phyloP scores from a whole-genome alignment of 176 grass and related monocot species.

The Triticum timopheevii region DNA sequence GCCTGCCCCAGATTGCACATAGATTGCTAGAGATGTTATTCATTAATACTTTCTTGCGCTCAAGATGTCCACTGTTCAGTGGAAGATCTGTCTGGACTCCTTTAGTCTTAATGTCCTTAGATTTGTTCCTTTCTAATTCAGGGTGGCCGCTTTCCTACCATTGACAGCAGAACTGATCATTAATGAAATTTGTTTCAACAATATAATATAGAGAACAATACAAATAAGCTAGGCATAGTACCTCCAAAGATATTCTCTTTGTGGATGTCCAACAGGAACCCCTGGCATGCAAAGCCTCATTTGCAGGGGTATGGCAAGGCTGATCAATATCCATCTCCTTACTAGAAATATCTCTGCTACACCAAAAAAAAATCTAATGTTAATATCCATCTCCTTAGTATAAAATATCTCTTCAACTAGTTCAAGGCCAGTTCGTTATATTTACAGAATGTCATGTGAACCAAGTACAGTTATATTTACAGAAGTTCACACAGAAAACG shows the following conservation, averaged over 20 bases:
- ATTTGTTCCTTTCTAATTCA: conserved; percentile 24
- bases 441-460: not conserved
- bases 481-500: not conserved
- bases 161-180: conserved; percentile 23
- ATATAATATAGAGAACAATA: conserved; percentile 7
- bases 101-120: conserved; percentile 26
- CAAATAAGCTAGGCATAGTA: conserved; percentile 24
- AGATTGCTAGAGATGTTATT: conserved; percentile 57
- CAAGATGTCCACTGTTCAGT: conserved; percentile 29
- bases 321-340: conserved; percentile 30
- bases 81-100: conserved; percentile 60
- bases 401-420: no score
- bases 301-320: not conserved
- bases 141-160: conserved; percentile 31
- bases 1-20: conserved; percentile 51
- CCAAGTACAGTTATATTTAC: conserved; percentile 10
- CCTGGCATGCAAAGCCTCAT: conserved; percentile 34
- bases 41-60: conserved; percentile 30
- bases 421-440: no score
- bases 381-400: not conserved
- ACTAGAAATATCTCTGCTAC: not conserved
- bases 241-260: conserved; percentile 41
- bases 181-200: not conserved
- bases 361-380: not conserved
- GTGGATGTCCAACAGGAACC: conserved; percentile 9